Evolutionary conservation across 352 stramenopile genomes (phyloP), one percentile per base, ranked within the genome.

Genomic region (Lagenidium giganteum): DNA sequence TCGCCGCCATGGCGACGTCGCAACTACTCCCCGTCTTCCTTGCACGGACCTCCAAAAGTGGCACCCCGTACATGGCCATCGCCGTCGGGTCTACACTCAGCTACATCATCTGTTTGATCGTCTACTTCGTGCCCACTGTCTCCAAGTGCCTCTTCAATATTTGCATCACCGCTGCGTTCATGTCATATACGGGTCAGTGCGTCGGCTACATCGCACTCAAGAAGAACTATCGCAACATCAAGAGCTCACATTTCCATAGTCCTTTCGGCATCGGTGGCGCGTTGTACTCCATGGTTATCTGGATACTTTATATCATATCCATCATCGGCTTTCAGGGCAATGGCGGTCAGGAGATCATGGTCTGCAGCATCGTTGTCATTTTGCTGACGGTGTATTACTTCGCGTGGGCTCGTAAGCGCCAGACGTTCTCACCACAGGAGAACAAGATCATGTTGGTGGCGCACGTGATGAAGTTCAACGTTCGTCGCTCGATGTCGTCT

Each of bases 311-410:
- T 17, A 47, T 54, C 24, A 23, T 64, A 6, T 33, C 45, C 20
- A 50, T 64, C 31, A n/a, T 46, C 1, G 43, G 22, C 17, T 64
- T 57, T 20, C 55, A 64, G 29, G 44, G 34, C 42, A 41, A 65
- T 35, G 22, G 31, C 27, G 42, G 42, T 17, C 8, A 30, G 5
- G 52, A 51, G 23, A 31, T 65, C 16, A 11, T 38, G 13, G 34
- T 44, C n/a, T 52, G 45, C 17, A 31, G 34, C 8, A 7, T 36
- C 3, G 24, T 60, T 12, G 36, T 55, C 1, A 30, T 26, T 16
- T 4, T 51, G 21, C 28, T 48, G 26, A 42, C 40, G 8, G 23
- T 57, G 3, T 65, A 57, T 25, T 66, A 66, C 43, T 48, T 47
- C 16, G 23, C 22, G 22, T 51, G 29, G 35, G 51, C 51, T 0